Percentiles rank a stretch among this genome's conserved stretches.
These are phyloP conservation scores for Ceratocystis smalleyi DNA, from an alignment of 2,329 filamentous ascomycete genomes.

Conservation along the genomic window DNA sequence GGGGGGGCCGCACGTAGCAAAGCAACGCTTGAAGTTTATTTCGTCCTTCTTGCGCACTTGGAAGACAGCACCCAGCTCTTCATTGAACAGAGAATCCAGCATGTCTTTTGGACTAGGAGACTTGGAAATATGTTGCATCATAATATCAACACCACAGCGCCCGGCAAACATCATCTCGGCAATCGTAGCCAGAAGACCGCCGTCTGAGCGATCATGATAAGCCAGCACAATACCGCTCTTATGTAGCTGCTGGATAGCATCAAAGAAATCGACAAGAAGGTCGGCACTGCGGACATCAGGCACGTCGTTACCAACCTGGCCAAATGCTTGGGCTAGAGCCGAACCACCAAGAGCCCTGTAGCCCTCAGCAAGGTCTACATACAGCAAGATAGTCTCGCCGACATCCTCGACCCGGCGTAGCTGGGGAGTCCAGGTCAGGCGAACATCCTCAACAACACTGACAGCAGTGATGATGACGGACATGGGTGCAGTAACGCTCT, in stretches of 20 bases:
- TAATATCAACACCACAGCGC: conserved; percentile 71
- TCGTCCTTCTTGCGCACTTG: conserved; percentile 78
- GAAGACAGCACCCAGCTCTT: conserved; percentile 91
- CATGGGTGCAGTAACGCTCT: conserved; percentile 82
- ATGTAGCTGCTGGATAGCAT: conserved; percentile 57
- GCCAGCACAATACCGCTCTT: conserved; percentile 55
- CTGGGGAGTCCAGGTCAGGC: conserved; percentile 86
- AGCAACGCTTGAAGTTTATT: conserved; percentile 72
- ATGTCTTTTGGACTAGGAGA: conserved; percentile 47
- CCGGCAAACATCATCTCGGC: conserved; percentile 98
- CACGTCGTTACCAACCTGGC: conserved; percentile 66
- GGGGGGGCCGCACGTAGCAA: conserved; percentile 77
- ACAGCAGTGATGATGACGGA: conserved; percentile 88
- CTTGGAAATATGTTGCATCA: conserved; percentile 57
- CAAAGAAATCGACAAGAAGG: conserved; percentile 76
- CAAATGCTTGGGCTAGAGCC: conserved; percentile 76
- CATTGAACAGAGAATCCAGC: conserved; percentile 76
- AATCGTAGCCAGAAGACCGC: conserved; percentile 76
- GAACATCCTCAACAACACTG: conserved; percentile 63
- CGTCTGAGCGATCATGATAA: conserved; percentile 89
- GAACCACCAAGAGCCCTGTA: conserved; percentile 77
- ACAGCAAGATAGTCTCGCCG: conserved; percentile 75
- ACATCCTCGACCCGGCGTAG: conserved; percentile 71
- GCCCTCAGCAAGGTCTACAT: conserved; percentile 74
- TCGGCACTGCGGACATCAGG: conserved; percentile 76